These are phyloP conservation scores for Ganoderma leucocontextum DNA, from an alignment of 1,284 basidiomycete species.

Conservation along the genomic window DNA sequence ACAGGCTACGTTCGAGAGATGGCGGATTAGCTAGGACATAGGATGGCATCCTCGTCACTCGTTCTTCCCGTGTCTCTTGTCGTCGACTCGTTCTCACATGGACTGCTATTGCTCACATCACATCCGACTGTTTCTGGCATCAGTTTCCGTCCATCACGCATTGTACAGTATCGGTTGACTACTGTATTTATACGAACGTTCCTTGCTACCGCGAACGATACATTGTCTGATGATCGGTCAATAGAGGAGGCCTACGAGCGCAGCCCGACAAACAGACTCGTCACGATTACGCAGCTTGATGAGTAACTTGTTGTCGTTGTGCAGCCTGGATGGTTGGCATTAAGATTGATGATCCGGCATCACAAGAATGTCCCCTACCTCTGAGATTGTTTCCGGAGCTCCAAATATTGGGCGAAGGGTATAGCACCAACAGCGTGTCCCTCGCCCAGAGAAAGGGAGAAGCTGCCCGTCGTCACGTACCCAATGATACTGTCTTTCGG, in stretches of 20 bases:
- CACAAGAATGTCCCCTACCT: constrained; percentile 49
- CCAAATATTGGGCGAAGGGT: constrained; percentile 61
- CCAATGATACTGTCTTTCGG: constrained; percentile 66
- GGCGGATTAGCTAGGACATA: constrained; percentile 57
- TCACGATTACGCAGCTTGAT: constrained; percentile 35
- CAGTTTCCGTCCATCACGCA: not conserved
- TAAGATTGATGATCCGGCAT: not conserved
- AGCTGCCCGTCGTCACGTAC: constrained; percentile 83
- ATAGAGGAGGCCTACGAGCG: constrained; percentile 36
- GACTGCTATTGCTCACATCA: constrained; percentile 4
- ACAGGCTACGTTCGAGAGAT: constrained; percentile 74
- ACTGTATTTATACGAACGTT: constrained; percentile 18
- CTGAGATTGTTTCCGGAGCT: constrained; percentile 57
- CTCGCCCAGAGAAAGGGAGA: constrained; percentile 77
- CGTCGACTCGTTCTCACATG: constrained; percentile 6
- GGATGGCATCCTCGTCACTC: not conserved
- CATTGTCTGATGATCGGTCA: not conserved
- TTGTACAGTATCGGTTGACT: constrained; percentile 9
- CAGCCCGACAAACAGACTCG: constrained; percentile 48
- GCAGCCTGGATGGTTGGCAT: not conserved
- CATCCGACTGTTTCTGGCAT: constrained; percentile 10
- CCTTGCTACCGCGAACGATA: not conserved
- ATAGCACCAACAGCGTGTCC: constrained; percentile 81
- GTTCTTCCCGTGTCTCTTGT: not conserved
- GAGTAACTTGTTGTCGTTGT: not conserved